These are phyloP conservation scores for Annulohypoxylon truncatum DNA, from an alignment of 2,329 filamentous ascomycete genomes.

Conservation along the genomic window DNA sequence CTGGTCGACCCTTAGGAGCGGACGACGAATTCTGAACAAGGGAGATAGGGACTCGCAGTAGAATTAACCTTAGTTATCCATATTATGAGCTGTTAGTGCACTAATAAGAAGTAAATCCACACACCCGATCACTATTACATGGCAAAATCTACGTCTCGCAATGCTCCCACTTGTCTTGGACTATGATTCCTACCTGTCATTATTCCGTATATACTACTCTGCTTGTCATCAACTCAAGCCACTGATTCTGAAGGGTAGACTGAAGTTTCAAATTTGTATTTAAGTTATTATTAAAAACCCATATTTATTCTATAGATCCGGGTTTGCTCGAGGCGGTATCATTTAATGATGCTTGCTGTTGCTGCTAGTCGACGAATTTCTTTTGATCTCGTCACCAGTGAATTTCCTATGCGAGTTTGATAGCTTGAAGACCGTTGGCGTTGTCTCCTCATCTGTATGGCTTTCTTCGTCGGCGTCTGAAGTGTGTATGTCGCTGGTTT, in stretches of 20 bases:
- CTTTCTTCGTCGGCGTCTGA: slow-evolving; percentile 50
- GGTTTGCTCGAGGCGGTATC: not conserved
- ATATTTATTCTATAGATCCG: not conserved
- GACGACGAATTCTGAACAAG: slow-evolving; percentile 44
- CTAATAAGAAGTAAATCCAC: too few species aligned
- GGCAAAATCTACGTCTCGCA: not conserved
- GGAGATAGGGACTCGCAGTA: too few species aligned
- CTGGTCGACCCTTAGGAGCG: slow-evolving; percentile 24
- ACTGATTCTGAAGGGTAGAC: not conserved
- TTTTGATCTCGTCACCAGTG: not conserved
- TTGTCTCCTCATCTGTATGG: slow-evolving; percentile 43
- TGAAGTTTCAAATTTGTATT: not conserved
- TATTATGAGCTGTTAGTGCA: too few species aligned
- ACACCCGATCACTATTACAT: too few species aligned
- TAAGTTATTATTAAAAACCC: not conserved
- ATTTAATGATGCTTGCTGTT: not conserved
- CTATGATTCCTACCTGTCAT: not conserved
- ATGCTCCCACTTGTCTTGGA: not conserved
- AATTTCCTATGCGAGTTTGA: not conserved
- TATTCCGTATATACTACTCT: too few species aligned
- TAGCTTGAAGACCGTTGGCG: slow-evolving; percentile 11
- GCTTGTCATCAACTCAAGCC: not conserved
- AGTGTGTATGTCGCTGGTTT: slow-evolving; percentile 44
- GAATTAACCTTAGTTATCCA: too few species aligned
- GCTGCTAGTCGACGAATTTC: not conserved